Conservation (phyloP, 2,329 filamentous ascomycete genomes). For the Diaporthe sp. region DNA sequence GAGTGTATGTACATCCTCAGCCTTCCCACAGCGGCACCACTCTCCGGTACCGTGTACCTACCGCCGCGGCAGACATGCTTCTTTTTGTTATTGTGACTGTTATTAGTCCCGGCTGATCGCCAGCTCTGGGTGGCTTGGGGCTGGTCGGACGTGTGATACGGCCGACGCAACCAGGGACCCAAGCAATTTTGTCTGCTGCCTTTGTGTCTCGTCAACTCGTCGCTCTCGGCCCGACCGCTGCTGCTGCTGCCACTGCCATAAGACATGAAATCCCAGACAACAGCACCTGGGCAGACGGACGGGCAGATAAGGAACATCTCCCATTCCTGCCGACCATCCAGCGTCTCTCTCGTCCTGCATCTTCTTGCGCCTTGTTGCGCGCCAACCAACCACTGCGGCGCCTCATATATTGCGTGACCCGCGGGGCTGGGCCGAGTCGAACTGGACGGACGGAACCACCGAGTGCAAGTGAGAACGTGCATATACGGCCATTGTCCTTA, state of each 20-base stretch:
- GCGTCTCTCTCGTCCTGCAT: neutral
- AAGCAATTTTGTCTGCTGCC: neutral
- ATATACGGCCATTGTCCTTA: neutral
- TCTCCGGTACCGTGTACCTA: neutral
- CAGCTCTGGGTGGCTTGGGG: neutral
- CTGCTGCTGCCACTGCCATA: neutral
- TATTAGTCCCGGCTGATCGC: conserved; percentile 4
- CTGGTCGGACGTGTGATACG: conserved; percentile 5
- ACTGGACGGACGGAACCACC: neutral
- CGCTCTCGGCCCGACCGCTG: neutral
- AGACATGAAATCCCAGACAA: conserved; percentile 15
- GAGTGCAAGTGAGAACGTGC: neutral
- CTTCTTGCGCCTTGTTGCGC: conserved; percentile 4
- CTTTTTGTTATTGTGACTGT: neutral
- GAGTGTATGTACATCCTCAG: conserved; percentile 6
- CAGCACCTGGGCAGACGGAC: neutral
- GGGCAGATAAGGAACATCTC: conserved; percentile 12
- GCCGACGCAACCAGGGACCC: neutral
- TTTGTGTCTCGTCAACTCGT: neutral
- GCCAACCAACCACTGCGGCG: neutral
- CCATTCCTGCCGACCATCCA: neutral
- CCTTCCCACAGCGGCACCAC: conserved; percentile 3
- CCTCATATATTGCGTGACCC: conserved; percentile 14
- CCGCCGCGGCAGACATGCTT: neutral
- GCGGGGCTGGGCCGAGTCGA: neutral